Conservation (phyloP, 805 yeast genomes). For the Kockiozyma suomiensis region DNA sequence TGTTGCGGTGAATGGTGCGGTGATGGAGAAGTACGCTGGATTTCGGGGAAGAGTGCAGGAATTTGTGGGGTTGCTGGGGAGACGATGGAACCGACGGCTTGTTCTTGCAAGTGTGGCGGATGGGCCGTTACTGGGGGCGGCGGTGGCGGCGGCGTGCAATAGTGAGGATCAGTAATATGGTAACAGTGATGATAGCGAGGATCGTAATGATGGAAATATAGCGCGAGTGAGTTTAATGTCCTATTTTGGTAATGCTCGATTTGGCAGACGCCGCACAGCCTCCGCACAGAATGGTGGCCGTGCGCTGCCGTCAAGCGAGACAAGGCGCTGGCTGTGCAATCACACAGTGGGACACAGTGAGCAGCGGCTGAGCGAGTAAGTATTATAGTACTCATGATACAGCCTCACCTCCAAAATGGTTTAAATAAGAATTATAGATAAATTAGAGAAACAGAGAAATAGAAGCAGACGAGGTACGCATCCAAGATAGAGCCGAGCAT, state of each 20-base stretch:
- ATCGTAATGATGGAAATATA: background rate
- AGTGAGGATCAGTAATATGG: background rate
- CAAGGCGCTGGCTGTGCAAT: too few relatives aligned
- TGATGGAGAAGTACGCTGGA: slow-evolving; percentile 41
- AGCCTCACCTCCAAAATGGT: too few relatives aligned
- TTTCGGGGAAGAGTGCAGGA: slow-evolving; percentile 39
- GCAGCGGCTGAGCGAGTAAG: too few relatives aligned
- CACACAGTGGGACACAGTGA: too few relatives aligned
- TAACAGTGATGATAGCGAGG: background rate
- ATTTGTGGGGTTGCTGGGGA: slow-evolving; percentile 33
- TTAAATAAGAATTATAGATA: too few relatives aligned
- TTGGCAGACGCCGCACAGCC: background rate
- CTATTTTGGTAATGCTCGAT: too few relatives aligned
- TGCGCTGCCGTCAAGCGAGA: too few relatives aligned
- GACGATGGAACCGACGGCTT: slow-evolving; percentile 17
- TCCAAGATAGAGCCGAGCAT: too few relatives aligned
- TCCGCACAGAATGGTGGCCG: slow-evolving; percentile 1
- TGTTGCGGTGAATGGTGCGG: slow-evolving; percentile 42
- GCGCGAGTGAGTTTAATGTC: too few relatives aligned
- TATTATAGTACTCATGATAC: too few relatives aligned
- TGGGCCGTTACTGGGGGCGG: slow-evolving; percentile 31
- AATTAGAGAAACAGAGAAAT: too few relatives aligned
- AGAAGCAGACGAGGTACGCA: too few relatives aligned
- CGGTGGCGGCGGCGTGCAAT: slow-evolving; percentile 35
- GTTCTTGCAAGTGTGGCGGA: slow-evolving; percentile 21